Base-by-base conservation (phyloP, 2,329 filamentous ascomycete genomes). In the Sporothrix curviconia region DNA sequence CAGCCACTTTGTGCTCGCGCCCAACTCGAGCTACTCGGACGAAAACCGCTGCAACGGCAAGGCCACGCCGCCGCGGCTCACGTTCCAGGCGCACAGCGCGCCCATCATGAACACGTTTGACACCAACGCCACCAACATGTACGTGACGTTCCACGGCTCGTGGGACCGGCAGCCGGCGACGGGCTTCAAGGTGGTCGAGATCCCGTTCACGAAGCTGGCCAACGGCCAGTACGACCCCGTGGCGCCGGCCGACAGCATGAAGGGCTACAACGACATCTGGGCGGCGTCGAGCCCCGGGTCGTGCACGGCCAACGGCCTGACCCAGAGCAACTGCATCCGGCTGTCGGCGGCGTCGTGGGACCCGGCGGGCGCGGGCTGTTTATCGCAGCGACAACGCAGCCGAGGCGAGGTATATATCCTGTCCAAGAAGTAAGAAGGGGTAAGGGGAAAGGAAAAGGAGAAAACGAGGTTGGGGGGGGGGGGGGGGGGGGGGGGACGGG, bases 61-160 rank as follows among this genome's bases (percentile, higher is more conserved):
- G 49, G 65, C 70, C 14, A 58, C 66, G 8, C 49, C 64, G 1
- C 74, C 84, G 68, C 57, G 80, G 0, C 62, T 68, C 1, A 61
- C 58, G 36, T 69, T 69, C 64, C 66, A 66, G 60, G 67, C 67
- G 0, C 67, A 68, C 61, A 65, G 63, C 17, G 67, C 67, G 3
- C 67, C 67, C 46, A 69, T 69, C 61, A 64, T 62, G 61, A 66
- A 67, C 61, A 62, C 66, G 6, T 69, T 69, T 53, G 66, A 68
- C 62, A 43, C 34, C 42, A 64, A 66, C 22, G 66, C 65, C 53
- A 67, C 64, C 58, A 68, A 68, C 63, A 67, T 69, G 66, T 69
- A 69, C 62, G 64, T 69, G 32, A 65, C 66, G 15, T 67, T 69
- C 60, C 66, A 69, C 62, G 67, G 66, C 24, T 67, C 64, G 3